Evolutionary conservation across 2,329 filamentous ascomycete species (phyloP).

Genomic region (Aspergillus sp.): DNA sequence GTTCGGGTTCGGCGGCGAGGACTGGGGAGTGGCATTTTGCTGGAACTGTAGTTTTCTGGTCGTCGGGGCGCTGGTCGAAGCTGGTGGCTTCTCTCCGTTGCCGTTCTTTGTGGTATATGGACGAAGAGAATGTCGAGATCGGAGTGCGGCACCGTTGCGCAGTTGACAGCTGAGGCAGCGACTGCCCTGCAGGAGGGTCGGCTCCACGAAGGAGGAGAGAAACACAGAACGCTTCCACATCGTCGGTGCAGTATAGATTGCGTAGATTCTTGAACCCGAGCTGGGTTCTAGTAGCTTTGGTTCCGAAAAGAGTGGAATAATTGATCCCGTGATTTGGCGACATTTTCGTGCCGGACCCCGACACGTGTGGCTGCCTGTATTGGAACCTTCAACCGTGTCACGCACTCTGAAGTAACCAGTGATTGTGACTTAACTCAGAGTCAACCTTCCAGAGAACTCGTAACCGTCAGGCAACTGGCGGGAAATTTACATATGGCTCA

Average conservation of each 20-base stretch:
- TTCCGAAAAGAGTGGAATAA: slow-evolving; percentile 19
- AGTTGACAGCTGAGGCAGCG: slow-evolving; percentile 39
- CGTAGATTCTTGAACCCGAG: neutral
- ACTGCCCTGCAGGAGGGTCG: slow-evolving; percentile 24
- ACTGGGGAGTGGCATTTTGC: slow-evolving; percentile 25
- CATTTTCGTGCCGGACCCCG: slow-evolving; percentile 29
- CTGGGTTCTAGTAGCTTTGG: neutral
- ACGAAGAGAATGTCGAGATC: slow-evolving; percentile 24
- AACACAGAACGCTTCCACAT: slow-evolving; percentile 33
- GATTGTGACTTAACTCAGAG: neutral
- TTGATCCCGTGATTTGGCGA: slow-evolving; percentile 36
- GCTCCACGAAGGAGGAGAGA: slow-evolving; percentile 21
- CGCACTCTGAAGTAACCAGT: neutral
- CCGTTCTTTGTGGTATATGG: slow-evolving; percentile 29
- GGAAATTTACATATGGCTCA: slow-evolving; percentile 17
- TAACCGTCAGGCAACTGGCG: neutral
- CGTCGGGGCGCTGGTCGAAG: slow-evolving; percentile 7
- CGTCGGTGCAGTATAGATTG: slow-evolving; percentile 2
- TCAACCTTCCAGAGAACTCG: neutral
- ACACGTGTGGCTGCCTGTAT: slow-evolving; percentile 20
- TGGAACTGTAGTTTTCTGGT: slow-evolving; percentile 27
- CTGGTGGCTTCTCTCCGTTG: slow-evolving; percentile 11
- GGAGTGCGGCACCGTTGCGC: slow-evolving; percentile 25
- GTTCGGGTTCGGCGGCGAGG: slow-evolving; percentile 9
- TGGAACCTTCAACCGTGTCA: slow-evolving; percentile 1